Percentiles rank a stretch among this genome's conserved stretches.
Conservation (phyloP, 2,329 filamentous ascomycete genomes). For the Claviceps quebecensis region DNA sequence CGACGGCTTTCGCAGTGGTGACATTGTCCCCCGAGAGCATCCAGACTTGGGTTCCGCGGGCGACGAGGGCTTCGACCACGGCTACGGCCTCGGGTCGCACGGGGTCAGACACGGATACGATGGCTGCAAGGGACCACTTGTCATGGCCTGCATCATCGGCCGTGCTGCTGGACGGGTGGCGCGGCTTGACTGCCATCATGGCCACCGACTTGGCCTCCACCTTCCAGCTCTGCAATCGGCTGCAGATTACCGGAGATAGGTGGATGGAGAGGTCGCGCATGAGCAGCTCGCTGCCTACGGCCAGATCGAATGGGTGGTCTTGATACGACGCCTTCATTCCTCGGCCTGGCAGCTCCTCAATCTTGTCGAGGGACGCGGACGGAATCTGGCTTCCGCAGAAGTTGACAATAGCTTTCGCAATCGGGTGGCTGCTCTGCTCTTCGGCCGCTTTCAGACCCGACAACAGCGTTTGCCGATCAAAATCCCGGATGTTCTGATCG, state of each 20-base stretch:
- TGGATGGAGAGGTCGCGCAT: slow-evolving; percentile 36
- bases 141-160: not conserved
- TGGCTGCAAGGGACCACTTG: slow-evolving; percentile 41
- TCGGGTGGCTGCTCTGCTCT: slow-evolving; percentile 58
- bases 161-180: slow-evolving; percentile 2
- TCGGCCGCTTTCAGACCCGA: slow-evolving; percentile 48
- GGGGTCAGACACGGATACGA: slow-evolving; percentile 68
- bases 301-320: slow-evolving; percentile 30
- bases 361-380: slow-evolving; percentile 21
- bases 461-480: slow-evolving; percentile 24
- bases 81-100: slow-evolving; percentile 57
- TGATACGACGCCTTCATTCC: slow-evolving; percentile 48
- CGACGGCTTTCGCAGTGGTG: slow-evolving; percentile 73
- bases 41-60: slow-evolving; percentile 60
- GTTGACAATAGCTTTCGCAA: slow-evolving; percentile 54
- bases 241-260: slow-evolving; percentile 21
- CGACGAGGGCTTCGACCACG: slow-evolving; percentile 51
- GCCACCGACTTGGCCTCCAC: slow-evolving; percentile 49
- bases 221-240: slow-evolving; percentile 42
- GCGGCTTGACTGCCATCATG: slow-evolving; percentile 34
- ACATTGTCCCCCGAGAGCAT: slow-evolving; percentile 88
- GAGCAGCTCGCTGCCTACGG: slow-evolving; percentile 62
- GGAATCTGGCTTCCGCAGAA: slow-evolving; percentile 37
- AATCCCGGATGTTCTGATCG: slow-evolving; percentile 11
- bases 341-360: slow-evolving; percentile 58